Evolutionary conservation across 208 protist genomes (phyloP).

Genomic region (Acanthamoeba healyi): DNA sequence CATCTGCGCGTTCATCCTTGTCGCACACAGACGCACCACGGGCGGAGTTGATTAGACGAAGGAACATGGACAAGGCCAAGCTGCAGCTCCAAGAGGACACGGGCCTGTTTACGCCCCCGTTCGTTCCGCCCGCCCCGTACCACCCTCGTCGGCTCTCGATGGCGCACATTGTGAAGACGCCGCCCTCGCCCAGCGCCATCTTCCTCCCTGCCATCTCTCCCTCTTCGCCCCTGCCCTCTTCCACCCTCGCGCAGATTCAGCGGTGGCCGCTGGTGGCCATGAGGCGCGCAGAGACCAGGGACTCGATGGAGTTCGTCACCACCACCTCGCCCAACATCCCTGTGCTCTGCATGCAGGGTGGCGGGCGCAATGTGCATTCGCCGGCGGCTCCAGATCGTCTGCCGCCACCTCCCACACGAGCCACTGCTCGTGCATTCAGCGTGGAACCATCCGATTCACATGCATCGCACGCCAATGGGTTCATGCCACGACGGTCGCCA

Average conservation of each 20-base stretch:
- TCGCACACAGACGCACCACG: background rate
- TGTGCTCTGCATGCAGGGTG: background rate
- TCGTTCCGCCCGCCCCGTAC: constrained; percentile 52
- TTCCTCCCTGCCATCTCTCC: constrained; percentile 65
- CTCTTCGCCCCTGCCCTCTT: background rate
- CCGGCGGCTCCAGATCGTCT: background rate
- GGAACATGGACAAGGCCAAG: constrained; percentile 38
- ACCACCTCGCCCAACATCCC: constrained; percentile 23
- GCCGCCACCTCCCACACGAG: background rate
- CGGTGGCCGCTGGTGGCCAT: constrained; percentile 46
- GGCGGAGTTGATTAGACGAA: constrained; percentile 50
- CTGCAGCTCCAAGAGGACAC: constrained; percentile 26
- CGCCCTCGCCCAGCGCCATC: constrained; percentile 25
- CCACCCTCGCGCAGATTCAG: background rate
- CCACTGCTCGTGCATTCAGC: background rate
- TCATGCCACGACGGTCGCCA: background rate
- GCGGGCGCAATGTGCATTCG: background rate
- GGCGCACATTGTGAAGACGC: constrained; percentile 55
- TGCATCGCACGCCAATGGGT: background rate
- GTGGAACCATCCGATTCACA: background rate
- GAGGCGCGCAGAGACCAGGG: background rate
- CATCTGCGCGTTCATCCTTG: background rate
- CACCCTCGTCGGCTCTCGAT: constrained; percentile 35
- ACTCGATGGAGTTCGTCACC: constrained; percentile 48
- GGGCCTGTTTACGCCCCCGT: constrained; percentile 44